Evolutionary conservation across 1,284 basidiomycete species (phyloP).

Genomic region (Schizophyllum amplum): DNA sequence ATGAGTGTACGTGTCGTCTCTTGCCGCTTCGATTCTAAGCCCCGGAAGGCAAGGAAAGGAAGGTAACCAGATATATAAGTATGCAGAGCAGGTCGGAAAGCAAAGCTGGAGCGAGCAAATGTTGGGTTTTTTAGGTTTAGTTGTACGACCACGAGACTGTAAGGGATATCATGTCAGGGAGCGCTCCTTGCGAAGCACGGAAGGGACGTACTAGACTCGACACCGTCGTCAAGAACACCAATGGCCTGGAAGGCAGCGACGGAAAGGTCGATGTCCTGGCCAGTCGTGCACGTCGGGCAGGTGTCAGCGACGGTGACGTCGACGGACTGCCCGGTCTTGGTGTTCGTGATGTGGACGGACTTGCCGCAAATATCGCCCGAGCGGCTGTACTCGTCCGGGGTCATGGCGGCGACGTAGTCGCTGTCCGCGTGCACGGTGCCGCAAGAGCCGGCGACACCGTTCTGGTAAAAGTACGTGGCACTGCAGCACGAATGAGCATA

Average conservation of each 20-base stretch:
- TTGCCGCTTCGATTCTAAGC: not conserved
- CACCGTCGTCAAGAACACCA: not conserved
- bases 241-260: not conserved
- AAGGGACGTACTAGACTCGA: not conserved
- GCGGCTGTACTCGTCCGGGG: conserved; percentile 15
- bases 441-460: conserved; percentile 66
- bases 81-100: not conserved
- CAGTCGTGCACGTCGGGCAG: conserved; percentile 69
- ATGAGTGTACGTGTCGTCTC: not conserved
- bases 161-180: not conserved
- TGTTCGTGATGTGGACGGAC: conserved; percentile 58
- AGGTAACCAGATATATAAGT: not conserved
- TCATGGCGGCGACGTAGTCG: conserved; percentile 62
- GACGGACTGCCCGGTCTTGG: conserved; percentile 31
- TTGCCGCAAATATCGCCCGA: conserved; percentile 52
- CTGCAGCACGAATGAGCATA: conserved; percentile 20
- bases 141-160: not conserved
- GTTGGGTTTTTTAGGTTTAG: not conserved
- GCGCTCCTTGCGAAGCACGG: not conserved
- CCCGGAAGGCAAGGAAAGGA: not conserved
- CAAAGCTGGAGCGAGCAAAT: not conserved
- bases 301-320: conserved; percentile 66
- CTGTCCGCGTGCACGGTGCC: conserved; percentile 60
- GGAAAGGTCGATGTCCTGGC: not conserved
- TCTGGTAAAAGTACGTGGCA: conserved; percentile 70